Base-by-base conservation (phyloP, 1,139 yeast genomes). In the Saccharomyces hybrid region DNA sequence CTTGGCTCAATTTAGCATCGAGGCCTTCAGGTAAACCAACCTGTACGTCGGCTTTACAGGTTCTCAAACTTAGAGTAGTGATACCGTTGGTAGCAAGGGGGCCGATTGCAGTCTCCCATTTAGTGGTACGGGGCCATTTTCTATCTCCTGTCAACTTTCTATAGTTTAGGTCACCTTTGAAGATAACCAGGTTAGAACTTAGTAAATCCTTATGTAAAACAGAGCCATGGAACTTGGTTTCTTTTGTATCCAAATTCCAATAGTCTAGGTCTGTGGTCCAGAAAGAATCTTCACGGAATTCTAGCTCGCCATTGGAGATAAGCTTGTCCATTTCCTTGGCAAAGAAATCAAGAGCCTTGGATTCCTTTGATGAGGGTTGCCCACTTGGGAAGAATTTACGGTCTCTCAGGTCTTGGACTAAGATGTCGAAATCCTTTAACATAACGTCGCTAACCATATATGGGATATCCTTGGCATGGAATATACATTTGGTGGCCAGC, bases 361-460 rank as follows among this genome's bases (percentile, higher is more conserved):
- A 56, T 38, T 75, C 79, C 7, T 62, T 70, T 9, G 73, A 75
- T 63, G 76, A 73, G 4, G 75, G 73, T 4, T 78, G 76, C 2
- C 58, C 54, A 31, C 34, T 31, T 21, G 76, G 74, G 73, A 86
- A 89, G 60, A 83, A 77, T 4, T 69, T 56, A 3, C 74, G 63
- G 63, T 84, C 81, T 21, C 66, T 67, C 64, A 93, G 75, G 64
- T 88, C 89, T 38, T 73, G 65, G 38, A 89, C 66, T 55, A 90
- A 74, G 48, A 78, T 72, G 50, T 77, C 76, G 60, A 88, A 82
- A 71, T 93, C 99, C 62, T 84, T 83, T 27, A 88, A 81, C 81
- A 90, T 83, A n/a, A 95, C 95, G 70, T 93, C 99, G 64, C 96
- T 88, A 21, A 93, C 99, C 84, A 93, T 91, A 96, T 98, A 93